Evolutionary conservation across 257 asterid genomes (phyloP).

Genomic region (Primulina eburnea): DNA sequence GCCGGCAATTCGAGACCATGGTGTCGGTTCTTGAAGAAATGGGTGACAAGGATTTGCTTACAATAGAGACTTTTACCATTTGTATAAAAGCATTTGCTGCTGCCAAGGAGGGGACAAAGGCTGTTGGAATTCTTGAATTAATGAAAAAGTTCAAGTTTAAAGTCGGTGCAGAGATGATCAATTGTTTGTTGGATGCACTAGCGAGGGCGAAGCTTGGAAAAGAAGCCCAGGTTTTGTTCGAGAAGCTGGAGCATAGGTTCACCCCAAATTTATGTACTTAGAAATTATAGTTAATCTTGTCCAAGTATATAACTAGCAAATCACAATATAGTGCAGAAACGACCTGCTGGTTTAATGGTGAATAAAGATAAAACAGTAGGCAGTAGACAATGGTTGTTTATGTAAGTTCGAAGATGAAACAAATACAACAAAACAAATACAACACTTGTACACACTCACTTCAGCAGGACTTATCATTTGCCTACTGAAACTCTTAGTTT

Average conservation of each 20-base stretch:
- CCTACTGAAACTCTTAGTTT: too few species aligned
- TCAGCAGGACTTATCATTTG: too few species aligned
- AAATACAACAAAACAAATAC: too few species aligned
- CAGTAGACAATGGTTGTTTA: too few species aligned
- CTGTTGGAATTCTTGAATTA: slow-evolving; percentile 67
- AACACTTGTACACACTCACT: too few species aligned
- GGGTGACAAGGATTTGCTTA: slow-evolving; percentile 75
- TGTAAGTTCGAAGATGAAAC: too few species aligned
- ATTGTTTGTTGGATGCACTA: slow-evolving; percentile 73
- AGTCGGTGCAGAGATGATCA: slow-evolving; percentile 61
- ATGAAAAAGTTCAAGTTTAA: slow-evolving; percentile 71
- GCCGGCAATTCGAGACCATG: slow-evolving; percentile 92
- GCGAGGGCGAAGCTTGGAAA: slow-evolving; percentile 84
- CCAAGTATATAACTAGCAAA: too few species aligned
- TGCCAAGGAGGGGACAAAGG: slow-evolving; percentile 83
- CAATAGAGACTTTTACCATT: slow-evolving; percentile 57
- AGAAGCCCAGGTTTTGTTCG: slow-evolving; percentile 72
- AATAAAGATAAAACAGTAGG: too few species aligned
- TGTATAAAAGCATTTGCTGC: slow-evolving; percentile 72
- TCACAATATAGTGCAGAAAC: too few species aligned
- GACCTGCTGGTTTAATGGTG: too few species aligned
- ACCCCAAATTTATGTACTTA: slow-evolving; percentile 62
- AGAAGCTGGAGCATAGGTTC: slow-evolving; percentile 62
- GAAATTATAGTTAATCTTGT: too few species aligned
- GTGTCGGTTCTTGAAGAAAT: slow-evolving; percentile 71